phyloP scores from a whole-genome alignment of 2,329 filamentous ascomycete species.

The Xylariomycetidae sp. region DNA sequence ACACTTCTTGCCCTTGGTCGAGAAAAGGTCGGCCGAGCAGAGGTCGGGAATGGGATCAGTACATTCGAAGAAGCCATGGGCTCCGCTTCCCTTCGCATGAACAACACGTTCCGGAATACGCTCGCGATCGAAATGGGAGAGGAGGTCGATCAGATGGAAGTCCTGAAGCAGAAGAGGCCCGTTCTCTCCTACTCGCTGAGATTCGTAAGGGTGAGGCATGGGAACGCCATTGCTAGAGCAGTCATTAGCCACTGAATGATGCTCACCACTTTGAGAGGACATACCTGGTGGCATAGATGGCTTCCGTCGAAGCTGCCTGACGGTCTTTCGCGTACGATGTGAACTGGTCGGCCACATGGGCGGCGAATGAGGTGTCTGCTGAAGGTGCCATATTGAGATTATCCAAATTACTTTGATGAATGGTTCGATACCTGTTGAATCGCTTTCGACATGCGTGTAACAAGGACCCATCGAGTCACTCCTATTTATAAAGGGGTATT shows the following conservation, averaged over 20 bases:
- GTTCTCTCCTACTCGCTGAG: constrained; percentile 20
- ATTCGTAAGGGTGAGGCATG: constrained; percentile 18
- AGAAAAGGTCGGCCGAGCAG: constrained; percentile 42
- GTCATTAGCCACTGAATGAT: not conserved
- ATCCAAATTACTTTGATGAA: not conserved
- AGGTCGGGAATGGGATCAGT: constrained; percentile 47
- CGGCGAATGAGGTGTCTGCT: constrained; percentile 31
- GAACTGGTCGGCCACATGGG: constrained; percentile 32
- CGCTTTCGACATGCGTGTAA: too few relatives aligned
- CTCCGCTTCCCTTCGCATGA: constrained; percentile 17
- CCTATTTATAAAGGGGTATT: too few relatives aligned
- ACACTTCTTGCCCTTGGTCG: constrained; percentile 63
- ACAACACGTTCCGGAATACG: constrained; percentile 20
- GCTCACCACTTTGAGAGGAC: constrained; percentile 28
- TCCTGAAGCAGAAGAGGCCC: constrained; percentile 23
- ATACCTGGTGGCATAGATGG: constrained; percentile 52
- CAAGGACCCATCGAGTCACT: too few relatives aligned
- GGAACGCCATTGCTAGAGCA: constrained; percentile 19
- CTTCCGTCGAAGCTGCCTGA: constrained; percentile 31
- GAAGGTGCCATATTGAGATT: constrained; percentile 19
- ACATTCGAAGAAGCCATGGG: constrained; percentile 32
- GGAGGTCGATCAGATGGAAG: constrained; percentile 24
- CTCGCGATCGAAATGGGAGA: constrained; percentile 25
- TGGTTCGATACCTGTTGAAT: not conserved
- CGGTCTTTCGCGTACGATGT: constrained; percentile 36